phyloP scores from a whole-genome alignment of 73 alveolate species.

The Blepharisma stoltei region DNA sequence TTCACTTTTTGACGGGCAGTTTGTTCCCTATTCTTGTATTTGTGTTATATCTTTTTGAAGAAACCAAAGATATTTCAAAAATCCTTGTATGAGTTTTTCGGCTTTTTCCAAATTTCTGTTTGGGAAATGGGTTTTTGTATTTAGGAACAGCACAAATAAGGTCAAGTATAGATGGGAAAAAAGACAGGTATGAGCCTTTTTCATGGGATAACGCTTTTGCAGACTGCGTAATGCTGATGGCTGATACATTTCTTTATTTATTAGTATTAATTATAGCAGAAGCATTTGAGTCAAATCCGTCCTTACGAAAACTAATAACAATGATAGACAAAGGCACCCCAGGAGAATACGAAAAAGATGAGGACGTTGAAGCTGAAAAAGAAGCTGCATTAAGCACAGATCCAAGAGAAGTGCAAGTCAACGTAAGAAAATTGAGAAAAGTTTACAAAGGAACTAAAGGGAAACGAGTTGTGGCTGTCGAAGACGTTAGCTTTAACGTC shows the following conservation, averaged over 20 bases:
- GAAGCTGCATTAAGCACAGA: slow-evolving; percentile 29
- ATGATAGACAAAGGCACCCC: slow-evolving; percentile 29
- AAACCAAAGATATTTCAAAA: slow-evolving; percentile 58
- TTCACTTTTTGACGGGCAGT: slow-evolving; percentile 69
- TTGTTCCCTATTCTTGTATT: slow-evolving; percentile 34
- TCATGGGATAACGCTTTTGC: slow-evolving; percentile 45
- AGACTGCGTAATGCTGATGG: slow-evolving; percentile 33
- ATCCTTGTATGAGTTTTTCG: slow-evolving; percentile 71
- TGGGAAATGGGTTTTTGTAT: slow-evolving; percentile 77
- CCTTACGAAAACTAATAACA: slow-evolving; percentile 32
- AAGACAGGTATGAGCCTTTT: slow-evolving; percentile 16
- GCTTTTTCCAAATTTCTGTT: slow-evolving; percentile 85
- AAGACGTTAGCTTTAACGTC: slow-evolving; percentile 81
- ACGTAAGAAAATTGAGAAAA: slow-evolving; percentile 60
- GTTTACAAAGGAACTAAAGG: slow-evolving; percentile 27
- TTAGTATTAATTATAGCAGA: slow-evolving; percentile 34
- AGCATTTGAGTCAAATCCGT: slow-evolving; percentile 32
- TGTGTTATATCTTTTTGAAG: slow-evolving; percentile 54
- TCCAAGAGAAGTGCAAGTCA: slow-evolving; percentile 47
- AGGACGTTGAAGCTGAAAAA: slow-evolving; percentile 46
- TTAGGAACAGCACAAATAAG: slow-evolving; percentile 43
- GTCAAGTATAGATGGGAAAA: slow-evolving; percentile 32
- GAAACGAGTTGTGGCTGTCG: slow-evolving; percentile 68
- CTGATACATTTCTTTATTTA: slow-evolving; percentile 36
- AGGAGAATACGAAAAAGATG: slow-evolving; percentile 31